Evolutionary conservation across 2,329 filamentous ascomycete species (phyloP), one percentile per base, ranked within the genome.

Genomic region (Paracoccidioides lutzii): DNA sequence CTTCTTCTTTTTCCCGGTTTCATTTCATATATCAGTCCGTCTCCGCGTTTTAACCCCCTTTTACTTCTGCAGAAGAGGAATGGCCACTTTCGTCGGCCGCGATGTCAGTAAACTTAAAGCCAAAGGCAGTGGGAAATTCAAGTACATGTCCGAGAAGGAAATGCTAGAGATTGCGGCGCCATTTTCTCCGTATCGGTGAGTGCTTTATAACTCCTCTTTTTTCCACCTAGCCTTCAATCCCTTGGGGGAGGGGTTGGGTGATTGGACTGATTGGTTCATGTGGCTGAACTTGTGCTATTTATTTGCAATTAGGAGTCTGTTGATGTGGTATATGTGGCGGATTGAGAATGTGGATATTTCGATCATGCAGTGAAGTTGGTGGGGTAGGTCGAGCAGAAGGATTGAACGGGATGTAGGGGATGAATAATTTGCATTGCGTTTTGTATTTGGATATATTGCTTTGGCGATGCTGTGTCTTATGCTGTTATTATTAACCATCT

Each of bases 261-360:
- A 37, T 37, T 37, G 35, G 35, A 3, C n/a, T 35, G 12, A 15
- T 48, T 9, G n/a, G 10, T 32, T 30, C 12, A 4, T 22, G 4
- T 35, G 8, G 44, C 44, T 46, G 30, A 46, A 14, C 14, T 30
- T 32, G 9, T 46, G 44, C 4, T 32, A 32, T 3, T 44, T 4
- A 53, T 54, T 45, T 44, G 22, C 22, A 33, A 46, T n/a, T 55
- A 84, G 90, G 66, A 93, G 85, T 64, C 69, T 96, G 45, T 95
- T 95, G 66, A 96, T 96, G 90, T 96, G 90, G 90, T 95, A 95
- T 68, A 95, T 95, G 87, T 96, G 91, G 90, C 78, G 85, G 57
- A 83, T 91, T 9, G 86, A 85, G 67, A 82, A 89, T 66, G 88
- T 89, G 3, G 86, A 94, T 69, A 73, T 90, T 28, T 72, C 73